Evolutionary conservation across 768 basidiomycete species (phyloP), one percentile per base, ranked within the genome.

Genomic region (Pleurotus djamor): DNA sequence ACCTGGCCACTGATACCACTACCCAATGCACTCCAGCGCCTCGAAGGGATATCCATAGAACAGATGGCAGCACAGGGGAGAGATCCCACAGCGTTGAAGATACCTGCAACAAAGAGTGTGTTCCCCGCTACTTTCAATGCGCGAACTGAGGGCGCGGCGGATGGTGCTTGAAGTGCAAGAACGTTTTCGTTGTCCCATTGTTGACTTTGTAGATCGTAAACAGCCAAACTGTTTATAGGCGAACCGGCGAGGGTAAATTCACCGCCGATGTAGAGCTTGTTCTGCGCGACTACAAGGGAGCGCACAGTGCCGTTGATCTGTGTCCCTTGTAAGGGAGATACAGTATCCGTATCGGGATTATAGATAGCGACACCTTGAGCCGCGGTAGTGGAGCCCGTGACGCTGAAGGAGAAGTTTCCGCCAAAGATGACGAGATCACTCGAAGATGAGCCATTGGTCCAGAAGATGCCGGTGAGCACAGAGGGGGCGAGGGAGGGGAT

Each of bases 381-480:
- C 2, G 68, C 67, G 14, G 71, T 62, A 1, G 78, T 74, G 4
- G 78, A 73, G 5, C 75, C 75, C 2, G 72, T 59, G 41, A 74
- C 62, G 5, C 77, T 60, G 67, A 87, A 87, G 0, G 89, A 83
- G 70, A 98, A 99, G 70, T 95, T 94, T 37, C 96, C 96, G 35
- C 95, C 96, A 50, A 98, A 77, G 61, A 98, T 84, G 45, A 85
- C 84, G 16, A 93, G 72, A 58, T 91, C 84, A 48, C 67, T 69
- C 4, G 82, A 79, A 2, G 85, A 85, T 1, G 88, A 82, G 38
- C 78, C 78, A 68, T 98, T 97, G 5, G 84, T 89, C 92, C 93
- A 98, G 77, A 94, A 98, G 2, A 84, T 83, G 35, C 93, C 96
- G 0, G 92, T 83, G 57, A 97, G 78, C 60, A 98, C 85, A 14